A percentile compares a stretch with the other conserved stretches of the same genome.
Evolutionary conservation across 345 rosid genomes (phyloP).

Genomic region (Lenwebbia sp.): DNA sequence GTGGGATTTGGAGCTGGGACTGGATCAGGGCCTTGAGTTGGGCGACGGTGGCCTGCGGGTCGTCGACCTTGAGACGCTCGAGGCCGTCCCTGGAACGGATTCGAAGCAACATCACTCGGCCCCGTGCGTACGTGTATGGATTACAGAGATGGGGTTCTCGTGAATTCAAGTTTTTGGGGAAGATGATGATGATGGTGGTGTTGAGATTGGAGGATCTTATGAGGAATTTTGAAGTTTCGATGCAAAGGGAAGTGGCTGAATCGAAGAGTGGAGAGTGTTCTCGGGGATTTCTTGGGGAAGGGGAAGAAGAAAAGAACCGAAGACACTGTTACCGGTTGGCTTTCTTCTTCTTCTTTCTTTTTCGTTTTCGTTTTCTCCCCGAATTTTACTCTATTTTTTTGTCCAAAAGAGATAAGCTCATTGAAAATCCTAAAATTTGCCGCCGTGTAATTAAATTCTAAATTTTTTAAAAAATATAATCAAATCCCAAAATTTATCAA

Average conservation of each 20-base stretch:
- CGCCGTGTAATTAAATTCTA: accelerated
- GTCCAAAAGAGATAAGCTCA: too few species aligned
- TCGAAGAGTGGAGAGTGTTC: neutral
- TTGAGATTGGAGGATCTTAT: neutral
- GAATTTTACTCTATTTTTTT: too few species aligned
- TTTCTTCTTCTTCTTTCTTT: neutral
- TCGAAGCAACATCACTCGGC: constrained; percentile 55
- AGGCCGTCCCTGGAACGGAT: constrained; percentile 94
- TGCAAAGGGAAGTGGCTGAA: neutral
- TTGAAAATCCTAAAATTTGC: too few species aligned
- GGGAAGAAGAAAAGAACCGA: neutral
- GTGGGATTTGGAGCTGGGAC: constrained; percentile 71
- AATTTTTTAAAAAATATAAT: too few species aligned
- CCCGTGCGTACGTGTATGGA: neutral
- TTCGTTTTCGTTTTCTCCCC: too few species aligned
- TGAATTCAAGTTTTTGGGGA: neutral
- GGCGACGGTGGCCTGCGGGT: constrained; percentile 34
- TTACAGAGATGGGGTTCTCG: neutral
- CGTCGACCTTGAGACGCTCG: constrained; percentile 62
- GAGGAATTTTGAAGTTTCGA: neutral
- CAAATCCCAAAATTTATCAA: too few species aligned
- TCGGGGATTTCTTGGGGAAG: neutral
- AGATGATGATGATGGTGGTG: neutral
- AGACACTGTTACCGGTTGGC: neutral
- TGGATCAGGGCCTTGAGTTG: constrained; percentile 72